Evolutionary conservation across 441 rosid genomes (phyloP), one percentile per base, ranked within the genome.

Genomic region (Jatropha multifida): DNA sequence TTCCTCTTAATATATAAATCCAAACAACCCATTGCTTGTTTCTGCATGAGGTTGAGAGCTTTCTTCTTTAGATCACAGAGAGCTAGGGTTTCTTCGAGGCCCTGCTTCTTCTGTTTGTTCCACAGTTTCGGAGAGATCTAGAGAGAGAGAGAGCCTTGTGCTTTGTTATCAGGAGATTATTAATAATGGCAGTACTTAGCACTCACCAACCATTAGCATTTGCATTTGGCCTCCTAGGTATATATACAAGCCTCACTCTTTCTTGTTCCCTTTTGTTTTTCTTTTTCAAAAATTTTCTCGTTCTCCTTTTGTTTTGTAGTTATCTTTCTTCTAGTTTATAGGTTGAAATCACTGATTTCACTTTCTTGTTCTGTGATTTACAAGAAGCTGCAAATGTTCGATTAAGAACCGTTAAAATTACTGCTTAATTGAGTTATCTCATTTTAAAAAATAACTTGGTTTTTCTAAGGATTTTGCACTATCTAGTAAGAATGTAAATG

Each of bases 171-270:
- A 72, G 69, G 65, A 73, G 60, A 84, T 15, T 51, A 51, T 51
- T 13, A 51, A 51, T 7, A 55, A 59, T 88, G 92, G 90, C 81
- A 13, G 9, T 78, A 26, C 66, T 73, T 55, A 73, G 55, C 76
- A 61, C 72, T 23, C 81, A 83, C 65, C 85, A 78, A 56, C 76
- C 76, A 5, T 65, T 61, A 79, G 87, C 88, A 65, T 26, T 81
- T 56, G 75, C 82, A 44, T 91, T 92, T 71, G 99, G 99, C 67
- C 65, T 91, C 79, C 74, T 91, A 70, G 99, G 99, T 94, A 90
- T 71, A 18, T 56, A 59, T 40, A 74, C 26, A 62, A 15, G 51
- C n/a, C 18, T 26, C 4, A 12, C 26, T 11, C 52, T 71, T 42
- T 20, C 52, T 27, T 71, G 12, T 68, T 23, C 23, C 23, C 23